Conservation (phyloP, 768 basidiomycete genomes). For the Mycena galopus region DNA sequence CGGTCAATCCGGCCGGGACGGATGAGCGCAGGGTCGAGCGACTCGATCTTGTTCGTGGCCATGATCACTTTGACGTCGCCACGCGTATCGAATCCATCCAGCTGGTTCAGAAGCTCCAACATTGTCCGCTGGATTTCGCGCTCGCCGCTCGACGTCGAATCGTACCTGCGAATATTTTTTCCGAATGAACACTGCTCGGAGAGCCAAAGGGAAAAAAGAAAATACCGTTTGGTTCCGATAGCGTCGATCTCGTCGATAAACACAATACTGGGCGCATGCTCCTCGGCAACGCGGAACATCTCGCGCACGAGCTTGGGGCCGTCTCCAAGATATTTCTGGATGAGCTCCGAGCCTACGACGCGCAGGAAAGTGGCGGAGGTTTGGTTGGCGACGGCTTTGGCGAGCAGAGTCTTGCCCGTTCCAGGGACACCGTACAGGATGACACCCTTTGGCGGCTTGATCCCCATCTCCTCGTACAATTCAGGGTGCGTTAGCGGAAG, state of each 20-base stretch:
- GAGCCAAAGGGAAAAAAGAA: conserved; percentile 16
- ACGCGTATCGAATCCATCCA: conserved; percentile 99
- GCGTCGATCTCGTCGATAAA: conserved; percentile 99
- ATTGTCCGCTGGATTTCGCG: conserved; percentile 99
- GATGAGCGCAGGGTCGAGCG: conserved; percentile 97
- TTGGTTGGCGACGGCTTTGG: conserved; percentile 98
- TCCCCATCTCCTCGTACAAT: conserved; percentile 99
- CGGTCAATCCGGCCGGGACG: conserved; percentile 98
- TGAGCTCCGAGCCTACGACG: conserved; percentile 97
- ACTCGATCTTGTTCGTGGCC: conserved; percentile 99
- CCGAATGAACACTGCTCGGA: background rate
- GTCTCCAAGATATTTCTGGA: conserved; percentile 99
- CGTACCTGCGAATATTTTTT: conserved; percentile 72
- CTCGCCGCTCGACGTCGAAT: conserved; percentile 98
- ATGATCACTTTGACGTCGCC: conserved; percentile 99
- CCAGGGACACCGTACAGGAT: conserved; percentile 99
- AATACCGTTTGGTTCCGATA: conserved; percentile 95
- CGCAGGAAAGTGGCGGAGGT: conserved; percentile 98
- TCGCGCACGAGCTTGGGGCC: conserved; percentile 98
- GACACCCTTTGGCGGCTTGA: conserved; percentile 99
- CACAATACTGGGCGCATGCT: conserved; percentile 97
- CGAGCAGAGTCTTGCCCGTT: conserved; percentile 97
- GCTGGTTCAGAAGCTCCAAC: conserved; percentile 97
- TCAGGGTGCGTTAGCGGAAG: conserved; percentile 98
- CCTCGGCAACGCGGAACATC: conserved; percentile 96